A percentile compares a stretch with the other conserved stretches of the same genome.
phyloP scores from a whole-genome alignment of 352 stramenopile genomes.

The Phytophthora hibernalis region DNA sequence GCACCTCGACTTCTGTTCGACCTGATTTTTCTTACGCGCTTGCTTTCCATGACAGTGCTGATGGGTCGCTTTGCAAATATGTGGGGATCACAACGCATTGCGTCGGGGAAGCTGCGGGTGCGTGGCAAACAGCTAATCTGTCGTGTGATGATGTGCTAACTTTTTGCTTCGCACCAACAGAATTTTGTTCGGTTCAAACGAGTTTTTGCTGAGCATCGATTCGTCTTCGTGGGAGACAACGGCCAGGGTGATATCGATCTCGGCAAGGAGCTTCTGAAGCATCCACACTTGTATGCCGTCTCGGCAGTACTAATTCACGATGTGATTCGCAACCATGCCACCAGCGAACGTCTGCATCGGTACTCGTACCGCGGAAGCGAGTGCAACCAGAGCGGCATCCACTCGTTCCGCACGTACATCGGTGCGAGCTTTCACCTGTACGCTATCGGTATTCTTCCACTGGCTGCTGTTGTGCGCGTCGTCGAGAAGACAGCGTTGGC shows the following conservation, averaged over 20 bases:
- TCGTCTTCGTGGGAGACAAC: conserved; percentile 86
- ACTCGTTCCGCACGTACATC: conserved; percentile 85
- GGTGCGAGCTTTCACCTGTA: conserved; percentile 70
- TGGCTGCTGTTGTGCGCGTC: conserved; percentile 65
- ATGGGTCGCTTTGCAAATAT: conserved; percentile 78
- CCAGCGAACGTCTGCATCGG: conserved; percentile 25
- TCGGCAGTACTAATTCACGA: conserved; percentile 82
- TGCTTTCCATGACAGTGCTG: conserved; percentile 47
- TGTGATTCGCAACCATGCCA: conserved; percentile 76
- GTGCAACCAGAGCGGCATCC: conserved; percentile 69
- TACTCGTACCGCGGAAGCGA: conserved; percentile 71
- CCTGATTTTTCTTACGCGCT: neutral
- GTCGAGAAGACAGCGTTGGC: conserved; percentile 63
- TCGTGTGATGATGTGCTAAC: neutral
- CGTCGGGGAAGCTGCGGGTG: conserved; percentile 73
- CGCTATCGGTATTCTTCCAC: conserved; percentile 51
- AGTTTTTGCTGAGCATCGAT: conserved; percentile 76
- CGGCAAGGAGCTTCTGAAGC: conserved; percentile 68
- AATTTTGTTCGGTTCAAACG: conserved; percentile 81
- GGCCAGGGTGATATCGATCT: conserved; percentile 85
- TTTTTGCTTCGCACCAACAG: conserved; percentile 24
- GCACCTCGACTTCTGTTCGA: neutral
- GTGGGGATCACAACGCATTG: conserved; percentile 70
- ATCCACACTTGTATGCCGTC: conserved; percentile 61
- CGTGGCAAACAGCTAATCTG: neutral